These are phyloP conservation scores for Fomitopsis palustris DNA, from an alignment of 1,284 basidiomycete species.

Conservation along the genomic window DNA sequence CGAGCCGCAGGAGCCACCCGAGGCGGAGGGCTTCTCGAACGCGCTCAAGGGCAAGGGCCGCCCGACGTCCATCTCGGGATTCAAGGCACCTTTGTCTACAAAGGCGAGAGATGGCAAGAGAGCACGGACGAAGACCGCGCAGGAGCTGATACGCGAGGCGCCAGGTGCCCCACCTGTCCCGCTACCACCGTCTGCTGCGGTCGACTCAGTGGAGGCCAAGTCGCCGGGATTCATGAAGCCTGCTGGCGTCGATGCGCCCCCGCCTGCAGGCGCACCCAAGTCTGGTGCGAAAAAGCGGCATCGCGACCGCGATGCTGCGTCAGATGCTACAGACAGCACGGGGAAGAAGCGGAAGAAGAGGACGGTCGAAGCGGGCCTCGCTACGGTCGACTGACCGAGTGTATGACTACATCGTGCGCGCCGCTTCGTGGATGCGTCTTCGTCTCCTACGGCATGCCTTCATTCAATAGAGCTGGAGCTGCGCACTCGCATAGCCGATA, in stretches of 20 bases:
- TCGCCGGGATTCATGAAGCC: conserved; percentile 46
- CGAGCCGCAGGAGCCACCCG: neutral
- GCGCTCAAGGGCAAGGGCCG: conserved; percentile 11
- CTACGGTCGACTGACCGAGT: conserved; percentile 1
- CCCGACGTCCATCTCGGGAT: conserved; percentile 30
- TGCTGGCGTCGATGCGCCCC: conserved; percentile 50
- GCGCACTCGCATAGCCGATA: too few relatives aligned
- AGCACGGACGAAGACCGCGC: conserved; percentile 40
- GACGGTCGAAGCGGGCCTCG: conserved; percentile 3
- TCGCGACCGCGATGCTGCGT: conserved; percentile 13
- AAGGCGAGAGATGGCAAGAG: conserved; percentile 21
- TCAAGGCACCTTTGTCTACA: conserved; percentile 18
- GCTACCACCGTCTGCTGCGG: conserved; percentile 22
- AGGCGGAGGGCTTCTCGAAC: neutral
- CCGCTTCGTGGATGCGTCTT: neutral
- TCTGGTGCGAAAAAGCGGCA: conserved; percentile 16
- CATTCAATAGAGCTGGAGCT: too few relatives aligned
- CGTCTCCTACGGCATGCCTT: neutral
- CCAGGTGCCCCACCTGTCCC: conserved; percentile 19
- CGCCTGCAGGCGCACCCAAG: neutral
- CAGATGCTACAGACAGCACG: conserved; percentile 10
- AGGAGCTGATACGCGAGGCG: conserved; percentile 48
- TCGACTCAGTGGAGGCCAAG: conserved; percentile 35
- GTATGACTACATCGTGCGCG: neutral
- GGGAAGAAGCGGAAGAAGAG: conserved; percentile 21